These are phyloP conservation scores for Teunomyces funiuensis DNA, from an alignment of 805 yeast species.

Conservation along the genomic window DNA sequence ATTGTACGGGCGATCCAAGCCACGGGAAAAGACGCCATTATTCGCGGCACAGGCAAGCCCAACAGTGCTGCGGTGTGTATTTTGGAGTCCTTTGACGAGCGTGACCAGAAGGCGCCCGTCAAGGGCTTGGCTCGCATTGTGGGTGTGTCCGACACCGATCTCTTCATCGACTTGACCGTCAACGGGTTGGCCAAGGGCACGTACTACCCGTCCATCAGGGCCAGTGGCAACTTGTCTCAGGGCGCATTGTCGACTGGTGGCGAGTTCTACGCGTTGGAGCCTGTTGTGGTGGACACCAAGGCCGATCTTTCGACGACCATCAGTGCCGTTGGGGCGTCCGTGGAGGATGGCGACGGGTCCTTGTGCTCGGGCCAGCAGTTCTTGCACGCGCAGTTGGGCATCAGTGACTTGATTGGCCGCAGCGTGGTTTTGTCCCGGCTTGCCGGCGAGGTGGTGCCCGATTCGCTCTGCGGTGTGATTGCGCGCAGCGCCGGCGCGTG, in stretches of 20 bases:
- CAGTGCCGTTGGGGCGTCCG: conserved; percentile 35
- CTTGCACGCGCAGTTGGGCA: conserved; percentile 44
- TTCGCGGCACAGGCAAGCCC: conserved; percentile 86
- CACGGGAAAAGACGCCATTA: conserved; percentile 85
- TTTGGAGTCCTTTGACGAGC: conserved; percentile 64
- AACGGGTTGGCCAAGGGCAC: conserved; percentile 66
- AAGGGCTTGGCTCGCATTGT: conserved; percentile 88
- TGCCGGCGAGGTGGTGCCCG: conserved; percentile 38
- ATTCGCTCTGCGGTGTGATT: conserved; percentile 75
- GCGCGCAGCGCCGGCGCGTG: conserved; percentile 97
- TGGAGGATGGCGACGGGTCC: conserved; percentile 10
- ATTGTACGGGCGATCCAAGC: conserved; percentile 66
- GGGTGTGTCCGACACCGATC: conserved; percentile 52
- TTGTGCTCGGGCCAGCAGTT: conserved; percentile 38
- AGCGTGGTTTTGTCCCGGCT: conserved; percentile 50
- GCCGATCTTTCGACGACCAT: conserved; percentile 28
- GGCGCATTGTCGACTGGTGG: conserved; percentile 71
- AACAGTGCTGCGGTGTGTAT: conserved; percentile 91
- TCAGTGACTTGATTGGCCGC: conserved; percentile 71
- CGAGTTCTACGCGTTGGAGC: conserved; percentile 44
- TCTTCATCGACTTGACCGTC: conserved; percentile 73
- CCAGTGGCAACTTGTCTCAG: conserved; percentile 71
- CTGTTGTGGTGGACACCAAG: conserved; percentile 32
- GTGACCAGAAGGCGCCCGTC: conserved; percentile 55
- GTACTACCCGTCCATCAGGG: conserved; percentile 68